phyloP scores from a whole-genome alignment of 2,329 filamentous ascomycete species.

The Alternaria sp. region DNA sequence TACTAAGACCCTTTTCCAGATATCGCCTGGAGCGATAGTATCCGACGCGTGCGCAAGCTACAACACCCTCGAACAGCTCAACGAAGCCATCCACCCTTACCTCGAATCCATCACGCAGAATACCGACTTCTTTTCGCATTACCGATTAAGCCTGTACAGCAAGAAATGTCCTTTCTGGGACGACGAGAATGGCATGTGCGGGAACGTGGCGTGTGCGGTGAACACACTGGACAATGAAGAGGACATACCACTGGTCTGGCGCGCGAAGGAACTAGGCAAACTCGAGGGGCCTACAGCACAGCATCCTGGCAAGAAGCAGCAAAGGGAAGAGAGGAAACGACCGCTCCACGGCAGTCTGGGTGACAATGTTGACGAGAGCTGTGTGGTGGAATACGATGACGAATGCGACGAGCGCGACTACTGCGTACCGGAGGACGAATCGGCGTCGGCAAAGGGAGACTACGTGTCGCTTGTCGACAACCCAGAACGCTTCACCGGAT shows the following conservation, averaged over 20 bases:
- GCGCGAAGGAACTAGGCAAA: constrained; percentile 89
- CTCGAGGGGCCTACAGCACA: constrained; percentile 89
- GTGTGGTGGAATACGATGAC: constrained; percentile 96
- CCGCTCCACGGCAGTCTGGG: constrained; percentile 86
- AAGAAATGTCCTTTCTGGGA: constrained; percentile 97
- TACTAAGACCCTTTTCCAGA: constrained; percentile 64
- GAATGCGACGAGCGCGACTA: constrained; percentile 98
- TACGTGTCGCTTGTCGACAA: constrained; percentile 95
- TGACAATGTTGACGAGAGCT: constrained; percentile 90
- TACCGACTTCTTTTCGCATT: constrained; percentile 98
- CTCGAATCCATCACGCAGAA: constrained; percentile 82
- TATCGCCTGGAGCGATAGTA: constrained; percentile 87
- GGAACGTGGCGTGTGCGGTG: constrained; percentile 95
- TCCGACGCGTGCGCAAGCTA: constrained; percentile 96
- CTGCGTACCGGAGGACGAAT: constrained; percentile 94
- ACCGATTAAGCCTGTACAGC: constrained; percentile 92
- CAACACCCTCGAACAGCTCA: constrained; percentile 85
- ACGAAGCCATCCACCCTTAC: constrained; percentile 76
- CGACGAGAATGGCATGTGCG: constrained; percentile 92
- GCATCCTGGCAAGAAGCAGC: constrained; percentile 80
- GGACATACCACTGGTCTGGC: constrained; percentile 91
- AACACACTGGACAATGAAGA: constrained; percentile 95
- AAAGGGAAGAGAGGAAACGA: constrained; percentile 73
- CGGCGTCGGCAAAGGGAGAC: constrained; percentile 84
- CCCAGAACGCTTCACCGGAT: constrained; percentile 94